Evolutionary conservation across 768 basidiomycete species (phyloP), one percentile per base, ranked within the genome.

Genomic region (Mycena albidolilacea): DNA sequence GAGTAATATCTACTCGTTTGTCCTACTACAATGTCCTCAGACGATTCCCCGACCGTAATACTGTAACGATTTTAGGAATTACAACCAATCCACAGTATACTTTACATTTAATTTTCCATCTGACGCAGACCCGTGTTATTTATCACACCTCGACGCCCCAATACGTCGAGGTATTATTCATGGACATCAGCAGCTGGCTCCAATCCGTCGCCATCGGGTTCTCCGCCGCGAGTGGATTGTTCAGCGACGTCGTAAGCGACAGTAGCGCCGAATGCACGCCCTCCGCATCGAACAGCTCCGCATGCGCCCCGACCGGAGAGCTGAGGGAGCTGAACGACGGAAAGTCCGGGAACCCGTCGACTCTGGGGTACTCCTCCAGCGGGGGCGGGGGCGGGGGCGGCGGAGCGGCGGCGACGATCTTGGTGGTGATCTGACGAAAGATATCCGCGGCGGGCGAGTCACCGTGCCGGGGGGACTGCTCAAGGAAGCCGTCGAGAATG

Each of bases 251-350:
- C 3, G 67, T 58, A 21, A 68, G 67, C 48, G 59, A 61, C 46
- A 68, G 17, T 15, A 68, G 59, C n/a, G 67, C 67, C 11, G 59
- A 68, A 37, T 68, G 67, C 38, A 68, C 67, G 5, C 59, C 59
- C 38, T 60, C 59, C 1, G 58, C 48, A 23, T 68, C 67, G 39
- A 52, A 68, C 48, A n/a, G 37, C n/a, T 68, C 30, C 48, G 38
- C 14, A 3, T 52, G 58, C 9, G 7, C 2, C 6, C 14, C 48
- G 12, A 37, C 30, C 7, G 67, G 67, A 21, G 67, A 68, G 5
- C 39, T 43, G 46, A 68, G 37, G 9, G 67, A 61, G 12, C 67
- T 68, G 38, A 68, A 68, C 46, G 67, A 68, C 38, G 67, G 67
- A 11, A 68, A 68, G 21, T 68, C 67, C 7, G 67, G 67, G 37